A percentile compares a stretch with the other conserved stretches of the same genome.
Conservation (phyloP, 345 rosid genomes). For the Citrus glauca region DNA sequence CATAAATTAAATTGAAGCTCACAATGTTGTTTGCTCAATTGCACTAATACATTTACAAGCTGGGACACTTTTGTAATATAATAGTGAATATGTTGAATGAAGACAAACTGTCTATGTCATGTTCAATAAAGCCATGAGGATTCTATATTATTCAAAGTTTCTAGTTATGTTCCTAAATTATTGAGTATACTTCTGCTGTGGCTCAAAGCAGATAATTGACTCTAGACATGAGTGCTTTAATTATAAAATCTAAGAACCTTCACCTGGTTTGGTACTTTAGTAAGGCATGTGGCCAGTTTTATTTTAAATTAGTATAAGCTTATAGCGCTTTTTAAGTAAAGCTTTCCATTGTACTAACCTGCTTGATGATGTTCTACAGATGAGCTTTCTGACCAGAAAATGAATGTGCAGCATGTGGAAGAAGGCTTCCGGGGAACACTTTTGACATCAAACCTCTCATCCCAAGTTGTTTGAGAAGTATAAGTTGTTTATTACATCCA, state of each 20-base stretch:
- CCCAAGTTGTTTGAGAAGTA: conserved; percentile 48
- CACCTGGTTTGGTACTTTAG: too few species aligned
- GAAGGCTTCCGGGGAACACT: conserved; percentile 93
- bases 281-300: not conserved
- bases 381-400: conserved; percentile 72
- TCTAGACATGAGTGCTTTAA: not conserved
- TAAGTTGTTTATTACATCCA: not conserved
- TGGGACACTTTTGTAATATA: too few species aligned
- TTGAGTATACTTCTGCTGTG: not conserved
- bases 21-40: too few species aligned
- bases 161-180: not conserved
- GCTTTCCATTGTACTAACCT: not conserved
- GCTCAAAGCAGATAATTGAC: not conserved
- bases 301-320: not conserved
- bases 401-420: conserved; percentile 52
- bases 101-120: not conserved
- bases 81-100: not conserved
- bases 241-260: too few species aligned
- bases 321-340: not conserved
- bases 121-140: too few species aligned
- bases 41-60: too few species aligned
- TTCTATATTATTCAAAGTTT: too few species aligned
- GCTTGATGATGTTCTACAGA: conserved; percentile 38
- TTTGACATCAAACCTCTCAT: conserved; percentile 64
- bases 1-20: too few species aligned